These are phyloP conservation scores for Apiospora malaysiana DNA, from an alignment of 2,329 filamentous ascomycete species.

Conservation along the genomic window DNA sequence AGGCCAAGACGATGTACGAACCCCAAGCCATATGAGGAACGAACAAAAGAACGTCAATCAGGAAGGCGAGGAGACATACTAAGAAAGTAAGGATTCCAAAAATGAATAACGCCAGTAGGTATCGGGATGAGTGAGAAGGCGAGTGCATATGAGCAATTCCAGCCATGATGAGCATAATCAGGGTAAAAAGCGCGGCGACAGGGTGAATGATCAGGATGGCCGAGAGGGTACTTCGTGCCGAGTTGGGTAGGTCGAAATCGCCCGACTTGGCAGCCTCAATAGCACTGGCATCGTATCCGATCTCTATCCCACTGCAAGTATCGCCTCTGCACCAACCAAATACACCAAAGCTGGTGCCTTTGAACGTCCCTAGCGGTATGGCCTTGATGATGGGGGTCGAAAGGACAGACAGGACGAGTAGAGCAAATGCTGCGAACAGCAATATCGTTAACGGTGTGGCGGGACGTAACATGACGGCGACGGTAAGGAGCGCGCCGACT, in stretches of 20 bases:
- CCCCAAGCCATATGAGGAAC: conserved; percentile 94
- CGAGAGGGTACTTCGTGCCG: conserved; percentile 71
- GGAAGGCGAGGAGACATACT: conserved; percentile 82
- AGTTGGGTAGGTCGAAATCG: conserved; percentile 62
- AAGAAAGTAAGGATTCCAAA: conserved; percentile 85
- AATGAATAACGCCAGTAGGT: conserved; percentile 83
- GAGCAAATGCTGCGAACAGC: conserved; percentile 82
- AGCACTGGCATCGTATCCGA: conserved; percentile 86
- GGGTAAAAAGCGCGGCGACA: conserved; percentile 82
- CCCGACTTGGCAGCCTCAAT: conserved; percentile 26
- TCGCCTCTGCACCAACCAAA: conserved; percentile 81
- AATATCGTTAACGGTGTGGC: conserved; percentile 89
- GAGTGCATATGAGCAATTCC: conserved; percentile 83
- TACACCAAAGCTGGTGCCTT: conserved; percentile 84
- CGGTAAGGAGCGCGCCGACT: conserved; percentile 39
- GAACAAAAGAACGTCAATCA: conserved; percentile 93
- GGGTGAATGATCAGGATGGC: conserved; percentile 92
- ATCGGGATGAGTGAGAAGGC: conserved; percentile 88
- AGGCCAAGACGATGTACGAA: conserved; percentile 88
- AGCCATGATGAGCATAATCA: conserved; percentile 84
- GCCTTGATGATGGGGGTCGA: conserved; percentile 87
- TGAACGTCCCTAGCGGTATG: conserved; percentile 81
- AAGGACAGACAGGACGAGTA: conserved; percentile 86
- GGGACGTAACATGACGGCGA: conserved; percentile 78
- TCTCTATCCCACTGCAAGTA: conserved; percentile 72